phyloP scores from a whole-genome alignment of 2,329 filamentous ascomycete species.

The Fusarium agapanthi region DNA sequence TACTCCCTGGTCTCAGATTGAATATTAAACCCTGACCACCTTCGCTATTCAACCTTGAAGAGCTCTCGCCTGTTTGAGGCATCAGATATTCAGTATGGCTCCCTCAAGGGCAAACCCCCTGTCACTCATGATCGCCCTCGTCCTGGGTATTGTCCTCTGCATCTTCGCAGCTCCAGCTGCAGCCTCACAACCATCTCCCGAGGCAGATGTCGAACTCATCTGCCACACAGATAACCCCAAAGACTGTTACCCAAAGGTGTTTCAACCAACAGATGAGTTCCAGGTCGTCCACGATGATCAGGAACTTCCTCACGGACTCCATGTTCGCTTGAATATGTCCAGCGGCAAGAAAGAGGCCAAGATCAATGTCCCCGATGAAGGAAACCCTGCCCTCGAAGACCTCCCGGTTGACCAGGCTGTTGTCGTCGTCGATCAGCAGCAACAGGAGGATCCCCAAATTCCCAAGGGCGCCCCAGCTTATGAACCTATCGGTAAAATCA shows the following conservation, averaged over 20 bases:
- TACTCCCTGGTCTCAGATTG: not conserved
- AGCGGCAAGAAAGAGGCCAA: slow-evolving; percentile 73
- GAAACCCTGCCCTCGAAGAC: slow-evolving; percentile 57
- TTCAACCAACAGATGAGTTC: slow-evolving; percentile 71
- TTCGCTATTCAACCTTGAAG: not conserved
- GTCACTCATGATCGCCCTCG: slow-evolving; percentile 33
- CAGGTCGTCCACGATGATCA: slow-evolving; percentile 71
- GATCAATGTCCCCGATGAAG: slow-evolving; percentile 67
- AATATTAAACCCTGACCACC: not conserved
- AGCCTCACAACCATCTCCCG: slow-evolving; percentile 44
- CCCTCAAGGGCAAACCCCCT: slow-evolving; percentile 37
- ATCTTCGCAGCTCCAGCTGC: slow-evolving; percentile 41
- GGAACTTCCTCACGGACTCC: slow-evolving; percentile 70
- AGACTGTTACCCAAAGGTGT: slow-evolving; percentile 73
- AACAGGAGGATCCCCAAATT: slow-evolving; percentile 47
- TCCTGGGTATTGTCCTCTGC: slow-evolving; percentile 43
- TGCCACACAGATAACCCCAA: slow-evolving; percentile 67
- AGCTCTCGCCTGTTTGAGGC: not conserved
- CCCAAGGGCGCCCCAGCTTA: slow-evolving; percentile 64
- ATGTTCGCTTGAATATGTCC: slow-evolving; percentile 71
- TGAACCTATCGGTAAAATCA: slow-evolving; percentile 65
- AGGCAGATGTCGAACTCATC: slow-evolving; percentile 64
- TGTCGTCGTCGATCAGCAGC: slow-evolving; percentile 62
- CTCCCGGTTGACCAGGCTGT: slow-evolving; percentile 62
- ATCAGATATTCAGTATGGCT: slow-evolving; percentile 29